phyloP scores from a whole-genome alignment of 441 rosid genomes.

The Brassica hybrid region DNA sequence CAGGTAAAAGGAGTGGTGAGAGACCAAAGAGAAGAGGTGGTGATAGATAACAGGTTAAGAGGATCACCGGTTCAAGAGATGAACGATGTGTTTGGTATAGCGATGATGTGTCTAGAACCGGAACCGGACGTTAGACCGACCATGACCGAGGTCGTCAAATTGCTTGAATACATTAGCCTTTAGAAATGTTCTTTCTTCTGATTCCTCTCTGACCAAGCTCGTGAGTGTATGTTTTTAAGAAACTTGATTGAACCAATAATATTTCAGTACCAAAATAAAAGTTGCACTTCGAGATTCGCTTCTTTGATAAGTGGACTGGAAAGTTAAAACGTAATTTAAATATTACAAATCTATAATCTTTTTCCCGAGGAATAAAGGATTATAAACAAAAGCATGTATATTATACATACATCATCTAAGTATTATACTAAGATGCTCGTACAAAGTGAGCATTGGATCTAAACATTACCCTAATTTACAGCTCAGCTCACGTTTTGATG shows the following conservation, averaged over 20 bases:
- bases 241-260: slow-evolving; percentile 12
- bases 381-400: not conserved
- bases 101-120: slow-evolving; percentile 80
- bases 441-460: slow-evolving; percentile 36
- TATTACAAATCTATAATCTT: not conserved
- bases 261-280: slow-evolving; percentile 27
- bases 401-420: not conserved
- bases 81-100: slow-evolving; percentile 57
- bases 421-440: slow-evolving; percentile 25
- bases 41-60: slow-evolving; percentile 62
- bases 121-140: slow-evolving; percentile 80
- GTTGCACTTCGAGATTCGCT: slow-evolving; percentile 39
- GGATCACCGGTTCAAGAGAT: slow-evolving; percentile 60
- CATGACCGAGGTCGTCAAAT: slow-evolving; percentile 88
- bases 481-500: slow-evolving; percentile 38
- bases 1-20: slow-evolving; percentile 80
- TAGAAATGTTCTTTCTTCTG: too few species aligned
- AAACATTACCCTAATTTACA: slow-evolving; percentile 23
- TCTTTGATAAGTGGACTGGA: slow-evolving; percentile 30
- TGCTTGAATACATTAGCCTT: too few species aligned
- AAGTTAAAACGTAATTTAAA: slow-evolving; percentile 22
- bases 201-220: not conserved
- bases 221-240: slow-evolving; percentile 2
- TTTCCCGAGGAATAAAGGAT: slow-evolving; percentile 15
- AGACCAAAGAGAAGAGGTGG: slow-evolving; percentile 67